These are phyloP conservation scores for Phalaenopsis equestris DNA, from an alignment of 106 monocot genomes.

Conservation along the genomic window DNA sequence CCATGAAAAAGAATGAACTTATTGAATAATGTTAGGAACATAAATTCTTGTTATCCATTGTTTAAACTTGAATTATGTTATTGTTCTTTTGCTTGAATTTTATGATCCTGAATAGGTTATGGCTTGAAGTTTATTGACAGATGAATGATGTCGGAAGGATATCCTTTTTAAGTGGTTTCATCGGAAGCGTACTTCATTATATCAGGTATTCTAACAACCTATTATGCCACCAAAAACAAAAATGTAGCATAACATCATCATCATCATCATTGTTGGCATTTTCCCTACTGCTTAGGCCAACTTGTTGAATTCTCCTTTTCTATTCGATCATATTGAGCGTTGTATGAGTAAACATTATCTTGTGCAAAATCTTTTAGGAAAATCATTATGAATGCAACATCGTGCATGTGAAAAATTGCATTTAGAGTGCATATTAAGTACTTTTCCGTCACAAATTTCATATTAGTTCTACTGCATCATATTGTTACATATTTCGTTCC, in stretches of 20 bases:
- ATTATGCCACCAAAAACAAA: not conserved
- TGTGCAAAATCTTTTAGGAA: not conserved
- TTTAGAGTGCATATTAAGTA: not conserved
- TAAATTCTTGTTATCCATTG: not conserved
- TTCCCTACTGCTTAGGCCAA: not conserved
- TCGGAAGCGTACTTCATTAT: conserved; percentile 14
- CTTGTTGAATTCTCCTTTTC: not conserved
- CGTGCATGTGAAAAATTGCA: too few relatives aligned
- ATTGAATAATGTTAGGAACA: not conserved
- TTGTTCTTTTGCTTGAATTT: not conserved
- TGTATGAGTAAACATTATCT: too few relatives aligned
- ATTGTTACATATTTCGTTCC: not conserved
- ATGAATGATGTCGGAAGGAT: conserved; percentile 5
- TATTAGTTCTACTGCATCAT: not conserved
- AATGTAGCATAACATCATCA: not conserved
- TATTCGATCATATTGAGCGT: too few relatives aligned
- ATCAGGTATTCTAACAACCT: conserved; percentile 12
- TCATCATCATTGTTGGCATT: not conserved
- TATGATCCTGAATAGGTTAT: not conserved
- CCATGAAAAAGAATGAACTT: not conserved
- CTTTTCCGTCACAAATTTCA: not conserved
- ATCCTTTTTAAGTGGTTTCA: conserved; percentile 3
- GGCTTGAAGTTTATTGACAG: not conserved
- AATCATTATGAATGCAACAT: too few relatives aligned
- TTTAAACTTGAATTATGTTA: not conserved